phyloP scores from a whole-genome alignment of 257 asterid genomes.

The Orobanche coerulescens region DNA sequence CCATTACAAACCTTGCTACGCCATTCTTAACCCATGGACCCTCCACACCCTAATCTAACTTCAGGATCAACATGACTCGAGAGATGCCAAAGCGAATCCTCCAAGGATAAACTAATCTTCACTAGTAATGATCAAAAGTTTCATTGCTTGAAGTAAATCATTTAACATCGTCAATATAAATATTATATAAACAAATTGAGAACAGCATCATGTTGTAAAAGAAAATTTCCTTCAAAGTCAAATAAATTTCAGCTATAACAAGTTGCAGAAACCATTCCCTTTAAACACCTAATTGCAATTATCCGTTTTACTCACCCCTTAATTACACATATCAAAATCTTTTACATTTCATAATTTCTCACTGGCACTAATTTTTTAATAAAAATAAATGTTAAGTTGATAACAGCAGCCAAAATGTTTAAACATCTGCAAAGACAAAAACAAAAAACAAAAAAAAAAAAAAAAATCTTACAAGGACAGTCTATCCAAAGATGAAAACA shows the following conservation, averaged over 20 bases:
- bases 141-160: neutral
- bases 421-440: neutral
- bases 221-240: neutral
- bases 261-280: neutral
- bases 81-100: no score
- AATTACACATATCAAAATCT: neutral
- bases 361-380: neutral
- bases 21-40: no score
- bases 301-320: neutral
- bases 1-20: no score
- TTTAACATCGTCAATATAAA: neutral
- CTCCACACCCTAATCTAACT: no score
- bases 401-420: neutral
- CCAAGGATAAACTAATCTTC: no score
- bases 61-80: no score
- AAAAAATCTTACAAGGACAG: neutral
- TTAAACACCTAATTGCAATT: neutral
- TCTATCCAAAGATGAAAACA: conserved; percentile 2
- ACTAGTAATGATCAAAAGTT: neutral
- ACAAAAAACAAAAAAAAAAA: no score
- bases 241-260: neutral
- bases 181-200: neutral
- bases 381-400: neutral
- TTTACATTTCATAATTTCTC: neutral
- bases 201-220: neutral